Conservation (phyloP, 768 basidiomycete species). For the Amanita muscaria region DNA sequence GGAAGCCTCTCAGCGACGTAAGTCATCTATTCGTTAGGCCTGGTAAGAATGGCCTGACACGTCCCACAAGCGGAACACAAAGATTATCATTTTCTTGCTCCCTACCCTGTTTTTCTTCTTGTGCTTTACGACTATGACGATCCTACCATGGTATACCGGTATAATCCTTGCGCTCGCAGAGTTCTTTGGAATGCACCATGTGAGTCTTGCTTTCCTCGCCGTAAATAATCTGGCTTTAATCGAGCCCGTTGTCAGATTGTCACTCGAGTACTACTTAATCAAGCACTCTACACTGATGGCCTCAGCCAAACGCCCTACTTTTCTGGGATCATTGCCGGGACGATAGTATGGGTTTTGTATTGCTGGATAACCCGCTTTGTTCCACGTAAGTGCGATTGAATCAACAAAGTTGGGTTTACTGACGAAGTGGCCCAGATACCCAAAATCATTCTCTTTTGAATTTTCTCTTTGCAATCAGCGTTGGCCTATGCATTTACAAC, state of each 20-base stretch:
- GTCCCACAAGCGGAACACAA: conserved; percentile 61
- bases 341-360: conserved; percentile 80
- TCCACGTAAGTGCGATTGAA: conserved; percentile 38
- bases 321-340: conserved; percentile 79
- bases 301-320: conserved; percentile 90
- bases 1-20: conserved; percentile 66
- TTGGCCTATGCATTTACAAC: conserved; percentile 74
- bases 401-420: not conserved
- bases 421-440: conserved; percentile 42
- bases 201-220: conserved; percentile 29
- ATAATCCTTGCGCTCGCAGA: conserved; percentile 75
- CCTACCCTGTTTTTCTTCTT: conserved; percentile 75
- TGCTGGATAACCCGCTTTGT: conserved; percentile 77
- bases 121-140: conserved; percentile 76
- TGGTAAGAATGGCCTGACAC: not conserved
- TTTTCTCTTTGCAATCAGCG: conserved; percentile 61
- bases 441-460: conserved; percentile 70
- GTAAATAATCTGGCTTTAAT: too few relatives aligned
- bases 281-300: conserved; percentile 71
- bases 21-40: conserved; percentile 5
- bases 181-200: conserved; percentile 92
- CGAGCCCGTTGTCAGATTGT: too few relatives aligned
- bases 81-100: conserved; percentile 66
- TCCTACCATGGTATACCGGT: conserved; percentile 87
- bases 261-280: conserved; percentile 78